These are phyloP conservation scores for Tylopilus intermedius DNA, from an alignment of 768 basidiomycete species.

Conservation along the genomic window DNA sequence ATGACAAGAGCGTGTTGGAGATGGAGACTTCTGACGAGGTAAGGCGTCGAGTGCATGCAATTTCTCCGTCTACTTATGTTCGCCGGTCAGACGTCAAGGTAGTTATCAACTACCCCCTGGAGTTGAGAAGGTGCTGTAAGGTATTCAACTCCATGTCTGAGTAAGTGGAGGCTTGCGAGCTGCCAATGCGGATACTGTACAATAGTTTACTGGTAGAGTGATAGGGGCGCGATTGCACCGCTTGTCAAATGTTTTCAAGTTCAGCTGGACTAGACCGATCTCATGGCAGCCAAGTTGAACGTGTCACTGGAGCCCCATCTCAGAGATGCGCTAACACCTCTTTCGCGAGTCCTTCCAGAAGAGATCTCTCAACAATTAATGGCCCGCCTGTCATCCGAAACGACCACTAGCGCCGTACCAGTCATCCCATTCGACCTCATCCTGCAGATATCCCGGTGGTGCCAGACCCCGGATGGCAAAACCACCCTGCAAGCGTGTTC, in stretches of 20 bases:
- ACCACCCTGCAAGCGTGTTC: constrained; percentile 35
- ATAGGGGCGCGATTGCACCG: background rate
- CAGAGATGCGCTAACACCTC: constrained; percentile 40
- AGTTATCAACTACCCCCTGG: constrained; percentile 59
- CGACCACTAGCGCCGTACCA: constrained; percentile 11
- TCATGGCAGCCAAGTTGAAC: constrained; percentile 34
- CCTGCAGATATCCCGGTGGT: constrained; percentile 61
- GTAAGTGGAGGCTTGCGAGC: no score
- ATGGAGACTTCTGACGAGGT: constrained; percentile 88
- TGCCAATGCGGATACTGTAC: no score
- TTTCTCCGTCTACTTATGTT: constrained; percentile 8
- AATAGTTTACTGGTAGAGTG: background rate
- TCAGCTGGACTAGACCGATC: background rate
- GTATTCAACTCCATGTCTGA: background rate
- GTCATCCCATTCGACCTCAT: constrained; percentile 62
- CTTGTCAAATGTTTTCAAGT: background rate
- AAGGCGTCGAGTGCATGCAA: constrained; percentile 6
- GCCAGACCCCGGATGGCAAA: constrained; percentile 48
- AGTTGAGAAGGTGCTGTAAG: constrained; percentile 44
- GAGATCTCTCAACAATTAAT: constrained; percentile 40
- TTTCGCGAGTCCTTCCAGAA: constrained; percentile 43
- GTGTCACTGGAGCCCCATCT: constrained; percentile 70
- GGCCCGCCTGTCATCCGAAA: constrained; percentile 30
- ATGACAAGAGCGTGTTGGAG: constrained; percentile 72
- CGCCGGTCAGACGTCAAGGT: constrained; percentile 59